These are phyloP conservation scores for Megacollybia marginata DNA, from an alignment of 768 basidiomycete genomes.

Conservation along the genomic window DNA sequence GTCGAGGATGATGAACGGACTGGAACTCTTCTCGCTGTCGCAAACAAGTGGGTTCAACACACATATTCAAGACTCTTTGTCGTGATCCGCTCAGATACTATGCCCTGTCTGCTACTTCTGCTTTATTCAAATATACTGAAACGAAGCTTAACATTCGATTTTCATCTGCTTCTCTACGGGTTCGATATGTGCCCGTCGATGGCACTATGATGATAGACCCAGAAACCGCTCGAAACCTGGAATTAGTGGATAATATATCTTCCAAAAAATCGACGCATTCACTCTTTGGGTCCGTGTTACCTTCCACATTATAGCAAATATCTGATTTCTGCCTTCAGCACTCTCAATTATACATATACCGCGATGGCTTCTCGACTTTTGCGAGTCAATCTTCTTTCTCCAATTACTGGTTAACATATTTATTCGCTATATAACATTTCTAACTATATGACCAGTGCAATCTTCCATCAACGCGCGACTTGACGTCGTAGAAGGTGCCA, in stretches of 20 bases:
- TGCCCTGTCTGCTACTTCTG: conserved; percentile 77
- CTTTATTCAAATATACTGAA: conserved; percentile 84
- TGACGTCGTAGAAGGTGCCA: conserved; percentile 75
- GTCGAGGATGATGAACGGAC: conserved; percentile 79
- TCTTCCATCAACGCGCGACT: conserved; percentile 71
- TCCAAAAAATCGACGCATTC: conserved; percentile 65
- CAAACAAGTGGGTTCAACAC: conserved; percentile 63
- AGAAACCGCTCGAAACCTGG: conserved; percentile 83
- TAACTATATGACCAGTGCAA: conserved; percentile 32
- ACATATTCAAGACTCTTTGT: background rate
- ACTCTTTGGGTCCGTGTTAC: conserved; percentile 58
- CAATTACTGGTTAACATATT: conserved; percentile 50
- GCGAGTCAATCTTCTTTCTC: conserved; percentile 74
- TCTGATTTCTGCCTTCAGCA: conserved; percentile 26
- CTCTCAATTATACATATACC: conserved; percentile 77
- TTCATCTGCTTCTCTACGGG: conserved; percentile 59
- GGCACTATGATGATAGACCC: conserved; percentile 95
- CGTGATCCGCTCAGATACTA: conserved; percentile 57
- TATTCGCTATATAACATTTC: background rate
- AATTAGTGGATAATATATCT: conserved; percentile 74
- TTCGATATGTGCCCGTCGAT: conserved; percentile 72
- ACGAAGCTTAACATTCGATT: conserved; percentile 63
- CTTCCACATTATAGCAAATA: background rate
- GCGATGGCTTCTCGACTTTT: conserved; percentile 85
- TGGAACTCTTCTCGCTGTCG: conserved; percentile 68